Evolutionary conservation across 2,329 filamentous ascomycete species (phyloP), one percentile per base, ranked within the genome.

Genomic region (Calonectria pteridis): DNA sequence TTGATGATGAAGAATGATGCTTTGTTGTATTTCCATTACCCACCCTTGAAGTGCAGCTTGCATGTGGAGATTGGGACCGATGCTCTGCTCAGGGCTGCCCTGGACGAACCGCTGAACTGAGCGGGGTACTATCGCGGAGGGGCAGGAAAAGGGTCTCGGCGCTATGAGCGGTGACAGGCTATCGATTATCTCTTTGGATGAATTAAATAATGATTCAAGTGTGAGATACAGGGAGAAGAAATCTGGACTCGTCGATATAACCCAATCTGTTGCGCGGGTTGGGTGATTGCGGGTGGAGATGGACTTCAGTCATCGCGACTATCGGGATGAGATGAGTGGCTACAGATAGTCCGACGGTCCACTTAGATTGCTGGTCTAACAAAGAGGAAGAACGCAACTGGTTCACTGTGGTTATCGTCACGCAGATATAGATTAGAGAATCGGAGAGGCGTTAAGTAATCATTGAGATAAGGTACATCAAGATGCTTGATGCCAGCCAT

Each of bases 201-300:
- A 65, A 6, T n/a, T 31, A 33, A 28, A 7, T 1, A 35, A 40
- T 28, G 64, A 53, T 43, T 5, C 28, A 43, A 28, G 33, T 43
- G 7, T 20, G 28, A 23, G 43, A 55, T 55, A 23, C 26, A 28
- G 11, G 26, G 7, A 46, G 26, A 51, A 26, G 58, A 58, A 31
- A 18, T 18, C 31, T 62, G 59, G 11, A 49, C 23, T 28, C 46
- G 20, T 63, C 58, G 46, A 58, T 53, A 59, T 50, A 69, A 58
- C 37, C 51, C 28, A 16, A 62, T 16, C 50, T 58, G 35, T 65
- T 43, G 20, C 16, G 33, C 26, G 43, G 20, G 18, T n/a, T 29
- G 28, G 67, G 35, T 18, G 35, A 58, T 64, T 73, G 65, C 69
- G 67, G 55, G 69, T 74, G 71, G 74, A 49, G 50, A 29, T 18